A percentile compares a stretch with the other conserved stretches of the same genome.
These are phyloP conservation scores for Tuber microsphaerosporum DNA, from an alignment of 495 filamentous ascomycete genomes.

Conservation along the genomic window DNA sequence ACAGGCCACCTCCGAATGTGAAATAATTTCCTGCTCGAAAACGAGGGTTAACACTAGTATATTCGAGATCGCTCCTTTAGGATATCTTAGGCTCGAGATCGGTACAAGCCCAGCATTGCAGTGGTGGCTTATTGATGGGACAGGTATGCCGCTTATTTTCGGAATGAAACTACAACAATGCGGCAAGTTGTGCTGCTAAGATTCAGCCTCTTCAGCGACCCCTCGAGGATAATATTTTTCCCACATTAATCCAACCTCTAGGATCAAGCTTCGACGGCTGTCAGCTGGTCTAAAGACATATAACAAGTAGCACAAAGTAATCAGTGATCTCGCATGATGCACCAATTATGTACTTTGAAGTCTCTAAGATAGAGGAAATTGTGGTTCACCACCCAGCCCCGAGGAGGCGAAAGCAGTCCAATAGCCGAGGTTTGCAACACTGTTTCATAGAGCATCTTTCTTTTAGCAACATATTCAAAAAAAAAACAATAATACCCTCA, in stretches of 20 bases:
- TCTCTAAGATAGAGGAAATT: neutral
- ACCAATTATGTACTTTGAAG: neutral
- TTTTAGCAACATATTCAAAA: neutral
- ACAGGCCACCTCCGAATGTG: neutral
- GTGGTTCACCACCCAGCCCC: neutral
- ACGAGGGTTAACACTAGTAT: neutral
- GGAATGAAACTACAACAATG: neutral
- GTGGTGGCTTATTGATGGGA: neutral
- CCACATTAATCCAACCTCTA: neutral
- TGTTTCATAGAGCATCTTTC: neutral
- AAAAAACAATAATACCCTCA: neutral
- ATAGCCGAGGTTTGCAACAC: neutral
- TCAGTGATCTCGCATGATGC: neutral
- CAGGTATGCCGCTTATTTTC: neutral
- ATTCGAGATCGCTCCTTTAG: neutral
- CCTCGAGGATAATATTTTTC: neutral
- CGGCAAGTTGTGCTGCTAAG: neutral
- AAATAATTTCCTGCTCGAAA: neutral
- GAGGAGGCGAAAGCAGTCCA: neutral
- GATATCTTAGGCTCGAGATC: neutral
- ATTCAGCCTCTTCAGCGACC: neutral
- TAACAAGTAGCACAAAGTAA: neutral
- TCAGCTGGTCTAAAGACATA: neutral
- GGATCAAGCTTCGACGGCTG: neutral
- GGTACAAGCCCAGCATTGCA: neutral